Evolutionary conservation across 441 rosid genomes (phyloP), one percentile per base, ranked within the genome.

Genomic region (Corymbia citriodora): DNA sequence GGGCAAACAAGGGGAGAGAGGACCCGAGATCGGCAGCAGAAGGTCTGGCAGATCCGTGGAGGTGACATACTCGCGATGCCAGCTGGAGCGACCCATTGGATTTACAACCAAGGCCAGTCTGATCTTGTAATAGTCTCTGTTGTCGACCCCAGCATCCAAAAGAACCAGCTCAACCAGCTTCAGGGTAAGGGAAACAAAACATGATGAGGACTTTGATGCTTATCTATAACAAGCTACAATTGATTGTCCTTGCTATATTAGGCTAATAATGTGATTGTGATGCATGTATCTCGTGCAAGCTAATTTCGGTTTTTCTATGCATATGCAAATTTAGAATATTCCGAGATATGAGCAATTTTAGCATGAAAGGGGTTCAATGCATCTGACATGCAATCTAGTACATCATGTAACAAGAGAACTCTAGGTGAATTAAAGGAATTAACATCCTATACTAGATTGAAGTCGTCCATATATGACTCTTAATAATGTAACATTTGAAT

Each of bases 1-100:
- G 40, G 68, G 87, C 40, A 68, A 68, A 68, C 16, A 40, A 1
- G 74, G 33, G 68, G 63, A 48, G 70, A 65, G 82, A 33, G 31
- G 49, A 63, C n/a, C 29, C 65, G 12, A 14, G 94, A 93, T 70
- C 81, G 70, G 79, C 94, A 93, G 90, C 95, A 93, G 88, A 93
- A 93, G 88, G 63, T 93, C 54, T 33, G 93, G 50, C 87, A 19
- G 53, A 15, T 93, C 87, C 82, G 89, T 27, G 88, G 91, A 27
- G 95, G 93, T 2, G 93, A 93, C 81, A n/a, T 92, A 52, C 15
- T 92, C 2, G 94, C 95, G 14, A 4, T 92, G 88, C 94, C 93
- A 0, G 50, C 92, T 23, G 94, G 94, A 57, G 88, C 87, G 8
- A 19, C 91, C 89, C 91, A 92, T 88, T 94, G 95, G 95, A 82